A percentile compares a stretch with the other conserved stretches of the same genome.
These are phyloP conservation scores for Effrenium voratum DNA, from an alignment of 73 alveolate genomes.

Conservation along the genomic window DNA sequence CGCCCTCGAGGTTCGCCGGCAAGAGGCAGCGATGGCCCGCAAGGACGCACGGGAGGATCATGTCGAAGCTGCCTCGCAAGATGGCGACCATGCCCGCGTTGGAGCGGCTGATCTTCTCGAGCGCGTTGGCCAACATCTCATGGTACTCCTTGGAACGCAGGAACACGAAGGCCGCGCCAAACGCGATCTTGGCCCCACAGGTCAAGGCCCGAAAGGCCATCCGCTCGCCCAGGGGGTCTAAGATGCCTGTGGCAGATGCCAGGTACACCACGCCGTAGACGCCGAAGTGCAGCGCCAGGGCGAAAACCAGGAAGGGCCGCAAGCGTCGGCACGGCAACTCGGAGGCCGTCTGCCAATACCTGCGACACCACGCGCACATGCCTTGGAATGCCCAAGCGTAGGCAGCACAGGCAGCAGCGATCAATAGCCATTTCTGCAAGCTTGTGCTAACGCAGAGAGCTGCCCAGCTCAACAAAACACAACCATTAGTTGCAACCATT, in stretches of 20 bases:
- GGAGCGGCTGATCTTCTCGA: conserved; percentile 46
- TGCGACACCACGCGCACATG: conserved; percentile 41
- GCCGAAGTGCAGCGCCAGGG: conserved; percentile 33
- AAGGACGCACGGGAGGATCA: conserved; percentile 69
- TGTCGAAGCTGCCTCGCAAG: conserved; percentile 52
- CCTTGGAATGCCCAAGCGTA: conserved; percentile 55
- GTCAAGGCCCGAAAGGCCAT: conserved; percentile 23
- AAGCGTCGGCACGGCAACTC: conserved; percentile 30
- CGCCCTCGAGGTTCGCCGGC: conserved; percentile 40
- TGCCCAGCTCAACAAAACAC: conserved; percentile 44
- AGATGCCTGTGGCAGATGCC: conserved; percentile 1
- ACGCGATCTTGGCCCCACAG: conserved; percentile 76
- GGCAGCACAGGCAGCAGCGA: background rate
- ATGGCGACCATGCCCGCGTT: conserved; percentile 78
- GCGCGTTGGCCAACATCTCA: conserved; percentile 51
- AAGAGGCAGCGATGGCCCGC: conserved; percentile 61
- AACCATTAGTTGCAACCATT: conserved; percentile 34
- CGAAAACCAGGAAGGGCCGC: conserved; percentile 58
- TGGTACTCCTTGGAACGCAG: conserved; percentile 71
- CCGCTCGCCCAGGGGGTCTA: conserved; percentile 22
- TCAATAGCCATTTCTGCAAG: conserved; percentile 24
- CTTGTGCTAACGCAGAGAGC: conserved; percentile 8
- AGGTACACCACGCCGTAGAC: conserved; percentile 50
- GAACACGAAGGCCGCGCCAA: conserved; percentile 63
- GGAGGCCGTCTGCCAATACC: conserved; percentile 3